A percentile compares a stretch with the other conserved stretches of the same genome.
phyloP scores from a whole-genome alignment of 106 monocot genomes.

The Acorus gramineus region DNA sequence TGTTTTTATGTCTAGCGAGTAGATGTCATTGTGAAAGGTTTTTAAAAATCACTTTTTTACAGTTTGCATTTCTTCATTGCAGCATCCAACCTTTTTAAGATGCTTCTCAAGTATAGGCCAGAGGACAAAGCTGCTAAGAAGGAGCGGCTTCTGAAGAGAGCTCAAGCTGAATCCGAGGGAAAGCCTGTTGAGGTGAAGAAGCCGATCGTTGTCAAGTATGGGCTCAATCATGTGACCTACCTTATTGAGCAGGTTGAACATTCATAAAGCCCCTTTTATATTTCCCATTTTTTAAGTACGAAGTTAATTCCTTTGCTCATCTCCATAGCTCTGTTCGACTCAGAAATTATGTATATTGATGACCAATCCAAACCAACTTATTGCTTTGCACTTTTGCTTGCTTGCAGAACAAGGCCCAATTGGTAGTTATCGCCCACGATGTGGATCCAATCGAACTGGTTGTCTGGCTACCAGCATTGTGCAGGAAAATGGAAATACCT shows the following conservation, averaged over 20 bases:
- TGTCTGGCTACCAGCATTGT: constrained; percentile 62
- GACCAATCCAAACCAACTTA: too few species aligned
- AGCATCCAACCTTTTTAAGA: constrained; percentile 79
- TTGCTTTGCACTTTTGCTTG: too few species aligned
- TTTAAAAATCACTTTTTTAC: too few species aligned
- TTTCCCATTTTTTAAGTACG: not conserved
- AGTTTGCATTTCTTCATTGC: not conserved
- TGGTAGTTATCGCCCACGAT: constrained; percentile 72
- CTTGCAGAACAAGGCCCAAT: constrained; percentile 56
- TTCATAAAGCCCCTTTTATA: not conserved
- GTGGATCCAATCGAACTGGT: constrained; percentile 68
- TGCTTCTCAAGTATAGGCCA: constrained; percentile 92
- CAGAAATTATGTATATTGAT: too few species aligned
- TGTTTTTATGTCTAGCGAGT: not conserved
- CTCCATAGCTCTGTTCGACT: not conserved
- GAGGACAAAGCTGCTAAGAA: constrained; percentile 86
- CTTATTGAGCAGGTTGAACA: constrained; percentile 64
- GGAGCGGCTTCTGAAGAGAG: constrained; percentile 81
- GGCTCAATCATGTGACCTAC: constrained; percentile 69
- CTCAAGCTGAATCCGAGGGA: constrained; percentile 74
- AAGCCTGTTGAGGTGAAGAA: constrained; percentile 84
- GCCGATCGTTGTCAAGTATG: constrained; percentile 84
- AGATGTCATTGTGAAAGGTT: too few species aligned
- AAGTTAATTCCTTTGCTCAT: not conserved
- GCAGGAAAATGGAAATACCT: constrained; percentile 72